A percentile compares a stretch with the other conserved stretches of the same genome.
Evolutionary conservation across 345 rosid genomes (phyloP).

Genomic region (Garcia nutans): DNA sequence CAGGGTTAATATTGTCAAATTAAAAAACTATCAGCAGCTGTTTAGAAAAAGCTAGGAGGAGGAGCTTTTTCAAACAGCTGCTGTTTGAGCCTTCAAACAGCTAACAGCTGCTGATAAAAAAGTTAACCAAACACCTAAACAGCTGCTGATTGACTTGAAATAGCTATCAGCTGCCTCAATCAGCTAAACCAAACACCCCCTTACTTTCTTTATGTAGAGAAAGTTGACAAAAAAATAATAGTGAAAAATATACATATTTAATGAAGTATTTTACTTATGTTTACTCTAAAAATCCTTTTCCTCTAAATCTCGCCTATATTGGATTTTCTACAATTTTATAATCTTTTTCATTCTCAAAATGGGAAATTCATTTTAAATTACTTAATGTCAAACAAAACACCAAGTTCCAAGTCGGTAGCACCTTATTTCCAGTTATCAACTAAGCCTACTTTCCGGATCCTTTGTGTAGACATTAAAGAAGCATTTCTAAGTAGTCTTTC

Average conservation of each 20-base stretch:
- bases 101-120: no score
- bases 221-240: neutral
- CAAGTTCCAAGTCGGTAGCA: neutral
- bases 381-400: neutral
- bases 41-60: no score
- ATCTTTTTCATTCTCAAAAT: neutral
- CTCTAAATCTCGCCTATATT: neutral
- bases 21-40: no score
- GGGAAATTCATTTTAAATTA: neutral
- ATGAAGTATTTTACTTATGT: neutral
- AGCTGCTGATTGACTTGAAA: no score
- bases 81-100: no score
- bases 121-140: no score
- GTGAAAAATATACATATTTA: neutral
- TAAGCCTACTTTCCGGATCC: neutral
- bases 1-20: no score
- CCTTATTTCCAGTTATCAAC: neutral
- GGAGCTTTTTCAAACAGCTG: no score
- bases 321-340: neutral
- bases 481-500: neutral
- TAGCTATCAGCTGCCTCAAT: no score
- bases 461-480: neutral
- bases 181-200: no score
- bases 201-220: neutral
- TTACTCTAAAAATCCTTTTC: neutral